Evolutionary conservation across 1,284 basidiomycete species (phyloP).

Genomic region (Cryptococcus hybrid): DNA sequence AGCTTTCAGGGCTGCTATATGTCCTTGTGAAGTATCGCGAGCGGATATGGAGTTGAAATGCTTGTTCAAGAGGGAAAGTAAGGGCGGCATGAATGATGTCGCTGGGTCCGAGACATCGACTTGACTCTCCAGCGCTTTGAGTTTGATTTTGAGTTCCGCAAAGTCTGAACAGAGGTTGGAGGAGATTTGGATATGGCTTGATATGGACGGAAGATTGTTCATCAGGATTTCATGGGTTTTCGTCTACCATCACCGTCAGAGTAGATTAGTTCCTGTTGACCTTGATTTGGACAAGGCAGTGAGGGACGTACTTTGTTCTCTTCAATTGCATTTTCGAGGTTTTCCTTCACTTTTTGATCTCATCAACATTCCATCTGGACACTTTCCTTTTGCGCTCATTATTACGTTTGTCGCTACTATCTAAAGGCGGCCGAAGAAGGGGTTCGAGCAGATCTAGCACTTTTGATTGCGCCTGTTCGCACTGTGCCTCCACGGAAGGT

Average conservation of each 20-base stretch:
- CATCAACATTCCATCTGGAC: slow-evolving; percentile 13
- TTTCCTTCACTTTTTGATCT: slow-evolving; percentile 18
- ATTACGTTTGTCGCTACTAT: not conserved
- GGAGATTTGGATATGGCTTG: slow-evolving; percentile 27
- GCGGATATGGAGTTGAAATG: slow-evolving; percentile 24
- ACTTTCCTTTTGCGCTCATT: not conserved
- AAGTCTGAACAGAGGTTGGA: slow-evolving; percentile 12
- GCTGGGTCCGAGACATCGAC: slow-evolving; percentile 18
- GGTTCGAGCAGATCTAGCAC: slow-evolving; percentile 27
- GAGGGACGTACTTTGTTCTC: slow-evolving; percentile 25
- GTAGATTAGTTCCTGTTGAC: not conserved
- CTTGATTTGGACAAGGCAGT: not conserved
- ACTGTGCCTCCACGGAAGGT: slow-evolving; percentile 1
- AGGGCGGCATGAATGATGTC: slow-evolving; percentile 33
- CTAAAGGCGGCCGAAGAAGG: slow-evolving; percentile 2
- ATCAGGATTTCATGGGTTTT: slow-evolving; percentile 25
- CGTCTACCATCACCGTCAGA: slow-evolving; percentile 8
- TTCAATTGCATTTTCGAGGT: slow-evolving; percentile 20
- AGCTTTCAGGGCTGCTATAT: slow-evolving; percentile 16
- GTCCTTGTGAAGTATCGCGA: slow-evolving; percentile 13
- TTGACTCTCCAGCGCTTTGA: slow-evolving; percentile 17
- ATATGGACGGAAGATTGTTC: slow-evolving; percentile 27
- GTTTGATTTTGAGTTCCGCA: slow-evolving; percentile 7
- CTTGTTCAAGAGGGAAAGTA: slow-evolving; percentile 15
- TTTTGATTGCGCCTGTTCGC: not conserved